Conservation (phyloP, 345 rosid genomes). For the Gossypium bickii region DNA sequence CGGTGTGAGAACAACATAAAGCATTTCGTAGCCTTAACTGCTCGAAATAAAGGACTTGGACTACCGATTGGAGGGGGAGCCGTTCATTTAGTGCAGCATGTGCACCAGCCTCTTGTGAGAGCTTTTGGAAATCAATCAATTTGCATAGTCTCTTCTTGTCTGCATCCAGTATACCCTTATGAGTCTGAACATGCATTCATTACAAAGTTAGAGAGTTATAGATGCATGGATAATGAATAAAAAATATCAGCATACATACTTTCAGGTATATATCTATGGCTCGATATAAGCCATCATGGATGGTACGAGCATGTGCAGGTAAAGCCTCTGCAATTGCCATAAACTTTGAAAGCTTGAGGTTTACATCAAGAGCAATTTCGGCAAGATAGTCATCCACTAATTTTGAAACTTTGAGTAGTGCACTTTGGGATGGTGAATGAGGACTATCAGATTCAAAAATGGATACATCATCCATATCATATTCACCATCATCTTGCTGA, state of each 20-base stretch:
- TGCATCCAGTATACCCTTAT: slow-evolving; percentile 62
- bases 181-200: slow-evolving; percentile 46
- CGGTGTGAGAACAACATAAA: slow-evolving; percentile 57
- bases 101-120: slow-evolving; percentile 92
- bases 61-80: slow-evolving; percentile 88
- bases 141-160: slow-evolving; percentile 83
- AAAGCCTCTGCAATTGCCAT: slow-evolving; percentile 83
- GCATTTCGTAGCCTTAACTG: slow-evolving; percentile 79
- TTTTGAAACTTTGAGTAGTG: slow-evolving; percentile 76
- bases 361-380: slow-evolving; percentile 91
- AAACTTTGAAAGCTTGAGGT: slow-evolving; percentile 83
- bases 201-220: neutral
- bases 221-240: neutral
- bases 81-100: slow-evolving; percentile 96
- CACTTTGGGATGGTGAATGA: slow-evolving; percentile 73
- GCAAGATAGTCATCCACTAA: slow-evolving; percentile 89
- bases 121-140: slow-evolving; percentile 88
- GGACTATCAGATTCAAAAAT: slow-evolving; percentile 80
- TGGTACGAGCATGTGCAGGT: slow-evolving; percentile 79
- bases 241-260: slow-evolving; percentile 32
- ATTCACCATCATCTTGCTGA: slow-evolving; percentile 86
- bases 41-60: slow-evolving; percentile 94
- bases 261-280: slow-evolving; percentile 88
- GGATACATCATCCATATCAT: slow-evolving; percentile 71
- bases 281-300: slow-evolving; percentile 82